Evolutionary conservation across 2,329 filamentous ascomycete species (phyloP), one percentile per base, ranked within the genome.

Genomic region (Rutstroemia sp.): DNA sequence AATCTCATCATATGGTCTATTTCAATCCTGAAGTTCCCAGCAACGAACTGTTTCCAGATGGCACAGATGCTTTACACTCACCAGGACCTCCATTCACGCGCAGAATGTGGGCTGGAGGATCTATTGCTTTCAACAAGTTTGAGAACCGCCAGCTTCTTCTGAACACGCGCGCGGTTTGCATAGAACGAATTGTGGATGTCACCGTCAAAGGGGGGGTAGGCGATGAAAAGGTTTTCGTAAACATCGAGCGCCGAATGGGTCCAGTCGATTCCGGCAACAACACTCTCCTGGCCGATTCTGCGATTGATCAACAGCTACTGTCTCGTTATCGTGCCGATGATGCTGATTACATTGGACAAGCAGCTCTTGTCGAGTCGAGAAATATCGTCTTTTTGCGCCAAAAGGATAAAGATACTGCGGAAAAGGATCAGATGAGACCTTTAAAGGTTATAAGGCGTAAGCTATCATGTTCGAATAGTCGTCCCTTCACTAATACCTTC

Each of bases 61-160:
- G 94, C 57, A 95, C 92, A 1, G 92, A 97, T 69, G 76, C 81
- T 4, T 77, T 86, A 53, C 90, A 96, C 68, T 85, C 78, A 23
- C 92, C 92, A 0, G 89, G 87, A 1, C 69, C 69, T 4, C 83
- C 85, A 1, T 96, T 88, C 69, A 78, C 78, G 51, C 81, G 88
- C 21, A 84, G 94, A 18, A 83, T 99, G 75, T 99, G 94, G 94
- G 90, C 89, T 14, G 91, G 92, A 34, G 94, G 92, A 0, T 78
- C 79, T 42, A 72, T 96, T 8, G 68, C 68, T 1, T 88, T 88
- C 63, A 70, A 72, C 18, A 58, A 59, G 4, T 23, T 62, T 5
- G 25, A 18, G 10, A 44, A 34, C 23, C 18, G 42, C 19, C 58
- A 61, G 27, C 66, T 71, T 19, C 44, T 61, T 34, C 63, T 74